Percentiles rank a stretch among this genome's conserved stretches.
Conservation (phyloP, 345 rosid genomes). For the Toxicodendron radicans region DNA sequence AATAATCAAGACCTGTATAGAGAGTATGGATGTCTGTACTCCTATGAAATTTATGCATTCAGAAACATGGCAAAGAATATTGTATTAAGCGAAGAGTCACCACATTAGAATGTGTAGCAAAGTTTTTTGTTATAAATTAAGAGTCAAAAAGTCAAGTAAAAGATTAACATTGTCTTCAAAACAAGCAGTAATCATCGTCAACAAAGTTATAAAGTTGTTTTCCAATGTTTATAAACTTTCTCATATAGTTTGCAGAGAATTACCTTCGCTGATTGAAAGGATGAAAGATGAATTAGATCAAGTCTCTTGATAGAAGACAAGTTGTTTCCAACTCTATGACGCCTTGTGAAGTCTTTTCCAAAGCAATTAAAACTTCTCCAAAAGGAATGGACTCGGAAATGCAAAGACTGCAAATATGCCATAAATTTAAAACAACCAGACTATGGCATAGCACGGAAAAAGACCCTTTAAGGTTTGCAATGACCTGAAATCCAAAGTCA, state of each 20-base stretch:
- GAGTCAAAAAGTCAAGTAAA: neutral
- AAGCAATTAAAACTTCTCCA: slow-evolving; percentile 23
- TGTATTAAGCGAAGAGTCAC: neutral
- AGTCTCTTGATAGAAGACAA: neutral
- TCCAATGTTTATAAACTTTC: neutral
- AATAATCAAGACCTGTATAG: neutral
- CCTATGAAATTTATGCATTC: neutral
- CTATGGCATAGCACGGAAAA: neutral
- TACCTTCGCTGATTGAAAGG: slow-evolving; percentile 19
- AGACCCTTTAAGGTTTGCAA: neutral
- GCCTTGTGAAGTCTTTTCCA: slow-evolving; percentile 20
- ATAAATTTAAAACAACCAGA: slow-evolving; percentile 18
- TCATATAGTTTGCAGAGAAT: neutral
- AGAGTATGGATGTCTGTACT: neutral
- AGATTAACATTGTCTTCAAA: neutral
- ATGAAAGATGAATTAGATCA: slow-evolving; percentile 4
- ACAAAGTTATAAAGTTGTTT: neutral
- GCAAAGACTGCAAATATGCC: slow-evolving; percentile 28
- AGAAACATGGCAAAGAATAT: neutral
- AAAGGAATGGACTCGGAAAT: slow-evolving; percentile 16
- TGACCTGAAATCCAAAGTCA: slow-evolving; percentile 9
- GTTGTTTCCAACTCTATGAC: slow-evolving; percentile 12
- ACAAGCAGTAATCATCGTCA: neutral
- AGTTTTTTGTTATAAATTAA: neutral
- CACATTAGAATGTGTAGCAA: neutral